Percentiles rank a stretch among this genome's conserved stretches.
Evolutionary conservation across 805 yeast genomes (phyloP).

Genomic region (Barnettozyma californica): DNA sequence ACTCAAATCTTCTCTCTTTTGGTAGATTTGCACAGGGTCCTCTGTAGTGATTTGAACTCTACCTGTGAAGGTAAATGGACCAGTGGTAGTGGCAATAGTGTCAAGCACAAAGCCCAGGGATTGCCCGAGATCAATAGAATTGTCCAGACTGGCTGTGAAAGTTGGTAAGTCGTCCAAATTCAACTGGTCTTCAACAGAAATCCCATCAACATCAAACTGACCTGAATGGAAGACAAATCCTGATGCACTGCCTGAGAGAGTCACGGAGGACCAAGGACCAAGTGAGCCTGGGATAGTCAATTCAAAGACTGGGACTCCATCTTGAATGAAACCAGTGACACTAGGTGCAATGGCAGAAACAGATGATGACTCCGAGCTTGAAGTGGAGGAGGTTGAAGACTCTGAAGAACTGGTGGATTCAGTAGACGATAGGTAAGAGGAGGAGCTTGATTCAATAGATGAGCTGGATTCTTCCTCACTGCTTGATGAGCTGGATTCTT

Average conservation of each 20-base stretch:
- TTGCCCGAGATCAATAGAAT: not conserved
- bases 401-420: not conserved
- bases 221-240: not conserved
- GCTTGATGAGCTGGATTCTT: not conserved
- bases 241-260: not conserved
- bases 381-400: not conserved
- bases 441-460: not conserved
- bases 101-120: not conserved
- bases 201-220: not conserved
- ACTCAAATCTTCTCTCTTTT: not conserved
- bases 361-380: not conserved
- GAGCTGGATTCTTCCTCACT: not conserved
- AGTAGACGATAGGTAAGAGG: too few relatives aligned
- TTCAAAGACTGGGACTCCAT: slow-evolving; percentile 11
- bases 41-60: not conserved
- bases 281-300: slow-evolving; percentile 15
- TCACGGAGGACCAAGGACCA: slow-evolving; percentile 17
- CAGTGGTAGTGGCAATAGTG: not conserved
- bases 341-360: not conserved
- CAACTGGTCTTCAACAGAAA: not conserved
- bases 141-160: not conserved
- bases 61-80: not conserved
- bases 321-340: slow-evolving; percentile 7
- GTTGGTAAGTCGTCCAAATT: not conserved
- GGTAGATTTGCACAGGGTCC: not conserved